phyloP scores from a whole-genome alignment of 345 rosid species.

The Syzygium jambos region DNA sequence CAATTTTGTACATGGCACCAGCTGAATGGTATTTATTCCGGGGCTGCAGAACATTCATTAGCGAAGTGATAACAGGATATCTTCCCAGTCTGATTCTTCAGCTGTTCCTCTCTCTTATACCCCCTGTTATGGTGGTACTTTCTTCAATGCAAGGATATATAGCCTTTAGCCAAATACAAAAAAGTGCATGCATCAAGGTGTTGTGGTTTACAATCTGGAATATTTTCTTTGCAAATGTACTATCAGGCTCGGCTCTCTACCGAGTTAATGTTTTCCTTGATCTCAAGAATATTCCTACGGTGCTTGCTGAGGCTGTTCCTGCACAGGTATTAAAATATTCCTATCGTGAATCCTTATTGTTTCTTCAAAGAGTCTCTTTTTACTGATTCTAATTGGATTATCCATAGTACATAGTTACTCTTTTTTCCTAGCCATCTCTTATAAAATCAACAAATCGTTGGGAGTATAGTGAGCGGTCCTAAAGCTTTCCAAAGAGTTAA shows the following conservation, averaged over 20 bases:
- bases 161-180: conserved; percentile 61
- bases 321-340: conserved; percentile 49
- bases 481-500: background rate
- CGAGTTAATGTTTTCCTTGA: conserved; percentile 55
- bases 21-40: background rate
- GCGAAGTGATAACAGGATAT: conserved; percentile 81
- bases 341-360: background rate
- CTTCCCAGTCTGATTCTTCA: conserved; percentile 83
- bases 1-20: background rate
- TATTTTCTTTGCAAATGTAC: conserved; percentile 71
- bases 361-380: background rate
- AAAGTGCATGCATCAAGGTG: conserved; percentile 70
- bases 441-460: background rate
- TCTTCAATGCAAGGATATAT: conserved; percentile 77
- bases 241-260: conserved; percentile 78
- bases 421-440: background rate
- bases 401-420: background rate
- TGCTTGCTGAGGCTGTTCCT: conserved; percentile 81
- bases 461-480: background rate
- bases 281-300: conserved; percentile 61
- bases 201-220: conserved; percentile 77
- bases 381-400: background rate
- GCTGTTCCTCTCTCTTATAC: conserved; percentile 48
- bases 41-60: conserved; percentile 54
- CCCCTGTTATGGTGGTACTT: conserved; percentile 60